A percentile compares a stretch with the other conserved stretches of the same genome.
phyloP scores from a whole-genome alignment of 352 stramenopile species.

The Globisporangium abappressorium region DNA sequence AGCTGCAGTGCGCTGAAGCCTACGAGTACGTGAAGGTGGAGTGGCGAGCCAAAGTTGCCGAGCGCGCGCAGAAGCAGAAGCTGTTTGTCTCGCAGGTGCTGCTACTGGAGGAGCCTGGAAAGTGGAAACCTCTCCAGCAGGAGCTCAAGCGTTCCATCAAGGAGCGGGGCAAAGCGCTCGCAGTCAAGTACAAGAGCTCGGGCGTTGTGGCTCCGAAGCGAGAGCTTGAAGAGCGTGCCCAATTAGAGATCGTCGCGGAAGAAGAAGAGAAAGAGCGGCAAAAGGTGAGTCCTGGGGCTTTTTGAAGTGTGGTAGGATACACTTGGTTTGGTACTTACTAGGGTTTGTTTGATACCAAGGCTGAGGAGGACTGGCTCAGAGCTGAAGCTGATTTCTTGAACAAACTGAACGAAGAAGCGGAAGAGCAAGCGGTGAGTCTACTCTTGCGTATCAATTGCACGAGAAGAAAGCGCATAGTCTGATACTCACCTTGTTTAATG shows the following conservation, averaged over 20 bases:
- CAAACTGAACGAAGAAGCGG: slow-evolving; percentile 39
- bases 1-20: slow-evolving; percentile 30
- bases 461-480: background rate
- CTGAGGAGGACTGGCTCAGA: slow-evolving; percentile 47
- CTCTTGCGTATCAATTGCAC: background rate
- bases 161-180: slow-evolving; percentile 35
- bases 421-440: slow-evolving; percentile 38
- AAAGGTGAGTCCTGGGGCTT: slow-evolving; percentile 18
- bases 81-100: slow-evolving; percentile 51
- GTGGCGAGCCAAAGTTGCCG: slow-evolving; percentile 40
- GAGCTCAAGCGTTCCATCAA: slow-evolving; percentile 33
- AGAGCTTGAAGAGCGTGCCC: slow-evolving; percentile 50
- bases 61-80: slow-evolving; percentile 22
- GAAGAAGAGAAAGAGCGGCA: slow-evolving; percentile 46
- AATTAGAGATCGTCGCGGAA: slow-evolving; percentile 47
- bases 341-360: slow-evolving; percentile 17
- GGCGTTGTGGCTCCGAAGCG: slow-evolving; percentile 35
- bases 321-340: slow-evolving; percentile 1
- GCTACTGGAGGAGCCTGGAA: slow-evolving; percentile 43
- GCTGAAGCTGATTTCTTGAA: slow-evolving; percentile 54
- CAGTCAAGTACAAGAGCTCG: slow-evolving; percentile 44
- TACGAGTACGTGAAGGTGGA: slow-evolving; percentile 39
- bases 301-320: background rate
- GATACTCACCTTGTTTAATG: background rate
- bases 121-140: slow-evolving; percentile 44